Evolutionary conservation across 1,284 basidiomycete species (phyloP), one percentile per base, ranked within the genome.

Genomic region (Marasmius fiardii): DNA sequence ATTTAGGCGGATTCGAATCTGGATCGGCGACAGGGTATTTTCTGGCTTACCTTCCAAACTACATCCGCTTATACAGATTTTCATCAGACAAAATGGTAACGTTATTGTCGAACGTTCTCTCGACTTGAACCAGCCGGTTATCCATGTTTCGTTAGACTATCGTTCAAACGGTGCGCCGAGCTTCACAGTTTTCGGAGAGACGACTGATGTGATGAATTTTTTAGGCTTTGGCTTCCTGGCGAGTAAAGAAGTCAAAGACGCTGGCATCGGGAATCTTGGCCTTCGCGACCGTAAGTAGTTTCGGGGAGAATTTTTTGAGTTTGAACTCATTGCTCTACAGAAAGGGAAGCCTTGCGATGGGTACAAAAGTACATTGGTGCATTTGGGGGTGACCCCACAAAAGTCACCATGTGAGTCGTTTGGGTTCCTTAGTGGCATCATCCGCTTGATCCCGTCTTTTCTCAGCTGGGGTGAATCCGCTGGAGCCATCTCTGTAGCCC

Each of bases 371-470:
- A 89, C 61, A 85, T 90, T 43, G 58, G 67, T 12, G 68, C 69
- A 0, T 89, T 90, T 56, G 85, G 86, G 1, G 88, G 88, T 4
- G 80, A 88, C 62, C 78, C 80, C 12, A 68, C 71, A 1, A 77
- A 77, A 63, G 82, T 85, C 3, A 82, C 79, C 1, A 76, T 83
- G 82, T 83, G 66, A 51, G 76, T 63, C 31, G 7, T 4, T 16
- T n/a, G 7, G 4, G 28, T 28, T 18, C 2, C 21, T 14, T 50
- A 16, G 35, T 23, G 5, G 1, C n/a, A 2, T 18, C 4, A 31
- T 11, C 12, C 26, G 10, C 24, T 21, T 26, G 20, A 10, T 26
- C 48, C 26, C 26, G 41, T 21, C 8, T 44, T 7, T 28, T 52
- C 11, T 49, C 18, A 81, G 81, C 55, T 82, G 77, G 76, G 82